Percentiles rank a stretch among this genome's conserved stretches.
Evolutionary conservation across 208 protist species (phyloP).

Genomic region (Crithidia acanthocephali): DNA sequence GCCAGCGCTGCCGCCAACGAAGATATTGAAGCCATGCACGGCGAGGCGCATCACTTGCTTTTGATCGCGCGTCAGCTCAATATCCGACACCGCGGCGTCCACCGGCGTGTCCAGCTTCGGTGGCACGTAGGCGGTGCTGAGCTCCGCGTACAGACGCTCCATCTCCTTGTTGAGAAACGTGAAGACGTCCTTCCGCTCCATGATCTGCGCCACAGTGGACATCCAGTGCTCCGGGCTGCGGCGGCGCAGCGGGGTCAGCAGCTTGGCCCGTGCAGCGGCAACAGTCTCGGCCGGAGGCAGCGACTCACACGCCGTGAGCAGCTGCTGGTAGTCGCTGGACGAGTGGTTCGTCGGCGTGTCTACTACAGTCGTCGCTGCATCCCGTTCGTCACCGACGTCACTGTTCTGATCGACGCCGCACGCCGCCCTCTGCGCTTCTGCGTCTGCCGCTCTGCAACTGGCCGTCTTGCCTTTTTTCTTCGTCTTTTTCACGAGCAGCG

Average conservation of each 20-base stretch:
- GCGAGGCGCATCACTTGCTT: slow-evolving; percentile 65
- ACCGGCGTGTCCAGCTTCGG: slow-evolving; percentile 75
- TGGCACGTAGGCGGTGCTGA: slow-evolving; percentile 67
- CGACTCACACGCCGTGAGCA: neutral
- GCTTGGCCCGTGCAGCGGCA: slow-evolving; percentile 7
- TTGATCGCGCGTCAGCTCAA: slow-evolving; percentile 78
- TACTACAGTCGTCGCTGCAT: no score
- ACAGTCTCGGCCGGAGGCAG: slow-evolving; percentile 12
- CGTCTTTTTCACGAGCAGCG: neutral
- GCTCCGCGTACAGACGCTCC: slow-evolving; percentile 53
- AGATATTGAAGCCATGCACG: slow-evolving; percentile 70
- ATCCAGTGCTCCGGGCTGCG: slow-evolving; percentile 41
- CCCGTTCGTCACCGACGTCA: no score
- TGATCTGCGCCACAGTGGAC: slow-evolving; percentile 42
- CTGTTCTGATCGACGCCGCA: no score
- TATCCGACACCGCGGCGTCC: slow-evolving; percentile 39
- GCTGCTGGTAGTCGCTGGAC: neutral
- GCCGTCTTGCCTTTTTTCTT: neutral
- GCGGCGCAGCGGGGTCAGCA: slow-evolving; percentile 23
- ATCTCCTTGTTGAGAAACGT: slow-evolving; percentile 53
- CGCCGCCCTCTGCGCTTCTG: no score
- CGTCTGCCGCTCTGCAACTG: no score
- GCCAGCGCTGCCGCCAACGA: slow-evolving; percentile 88
- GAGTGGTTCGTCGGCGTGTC: neutral
- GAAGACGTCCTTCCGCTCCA: slow-evolving; percentile 57